Evolutionary conservation across 345 rosid genomes (phyloP).

Genomic region (Citrus sp.): DNA sequence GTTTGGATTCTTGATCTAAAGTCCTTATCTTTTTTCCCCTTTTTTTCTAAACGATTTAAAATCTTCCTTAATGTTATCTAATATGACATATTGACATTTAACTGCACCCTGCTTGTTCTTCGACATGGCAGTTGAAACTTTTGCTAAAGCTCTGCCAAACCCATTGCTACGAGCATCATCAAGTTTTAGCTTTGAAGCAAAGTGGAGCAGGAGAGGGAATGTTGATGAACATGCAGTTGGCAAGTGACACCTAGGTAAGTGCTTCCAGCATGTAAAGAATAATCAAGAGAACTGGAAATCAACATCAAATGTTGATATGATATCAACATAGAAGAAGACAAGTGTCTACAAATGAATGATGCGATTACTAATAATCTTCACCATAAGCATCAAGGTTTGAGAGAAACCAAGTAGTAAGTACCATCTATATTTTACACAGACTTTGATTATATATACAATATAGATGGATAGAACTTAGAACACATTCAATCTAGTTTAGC

Average conservation of each 20-base stretch:
- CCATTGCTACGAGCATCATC: background rate
- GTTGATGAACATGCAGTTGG: background rate
- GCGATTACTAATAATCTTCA: background rate
- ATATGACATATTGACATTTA: no score
- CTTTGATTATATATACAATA: background rate
- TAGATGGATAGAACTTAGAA: background rate
- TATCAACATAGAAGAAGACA: background rate
- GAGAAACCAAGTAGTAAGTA: background rate
- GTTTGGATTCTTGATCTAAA: background rate
- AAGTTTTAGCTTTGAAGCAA: background rate
- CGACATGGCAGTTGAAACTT: background rate
- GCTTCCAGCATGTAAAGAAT: background rate
- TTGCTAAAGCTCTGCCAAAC: background rate
- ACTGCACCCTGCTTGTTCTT: no score
- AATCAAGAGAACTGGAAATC: background rate
- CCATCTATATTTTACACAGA: background rate
- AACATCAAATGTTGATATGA: background rate
- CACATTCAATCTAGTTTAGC: background rate
- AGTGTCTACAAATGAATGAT: background rate
- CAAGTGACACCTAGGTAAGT: background rate
- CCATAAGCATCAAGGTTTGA: background rate
- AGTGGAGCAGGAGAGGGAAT: background rate
- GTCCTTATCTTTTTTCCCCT: background rate
- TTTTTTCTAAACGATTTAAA: no score
- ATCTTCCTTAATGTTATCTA: no score